Base-by-base conservation (phyloP, 2,329 filamentous ascomycete species). In the Blastomyces emzantsi region DNA sequence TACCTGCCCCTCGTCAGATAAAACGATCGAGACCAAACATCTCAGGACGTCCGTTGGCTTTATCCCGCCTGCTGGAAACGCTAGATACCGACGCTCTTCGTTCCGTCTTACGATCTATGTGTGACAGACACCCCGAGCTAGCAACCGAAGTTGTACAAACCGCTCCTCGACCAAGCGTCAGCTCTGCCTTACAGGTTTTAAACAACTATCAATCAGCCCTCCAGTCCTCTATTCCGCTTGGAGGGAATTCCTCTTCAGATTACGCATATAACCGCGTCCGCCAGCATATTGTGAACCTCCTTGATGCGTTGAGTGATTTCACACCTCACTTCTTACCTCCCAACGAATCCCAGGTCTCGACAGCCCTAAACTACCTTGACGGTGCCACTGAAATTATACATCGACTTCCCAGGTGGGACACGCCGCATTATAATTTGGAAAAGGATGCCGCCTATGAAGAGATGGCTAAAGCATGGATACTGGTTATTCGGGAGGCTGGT, bases 381-480 rank as follows among this genome's bases (percentile, higher is more conserved):
- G 89, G 88, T 56, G 93, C 90, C 64, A 99, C 94, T 41, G 87
- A 93, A 68, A 85, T 97, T 63, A 89, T 97, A 63, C 92, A 99
- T 75, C 83, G 87, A 49, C 82, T 99, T 54, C 94, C 94, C 2
- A 85, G 96, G 71, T 99, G 92, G 92, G 90, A 94, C 69, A 90
- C 87, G 55, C 89, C 89, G 65, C 86, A 90, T 66, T 89, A 97
- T 78, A 92, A 92, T 68, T 85, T 96, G 70, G 90, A 96, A 79
- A 97, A 97, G 76, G 89, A 96, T 68, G 91, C 91, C 67, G 92
- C 93, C 7, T 99, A 99, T 73, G 93, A 99, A 71, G 94, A 97
- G 73, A 92, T 99, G 67, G 88, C 90, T 33, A 91, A 89, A 71
- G 94, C 94, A 1, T 99, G 94, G 94, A 87, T 90, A 19, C 76